These are phyloP conservation scores for Hyphopichia pseudoburtonii DNA, from an alignment of 1,139 yeast species.

Conservation along the genomic window DNA sequence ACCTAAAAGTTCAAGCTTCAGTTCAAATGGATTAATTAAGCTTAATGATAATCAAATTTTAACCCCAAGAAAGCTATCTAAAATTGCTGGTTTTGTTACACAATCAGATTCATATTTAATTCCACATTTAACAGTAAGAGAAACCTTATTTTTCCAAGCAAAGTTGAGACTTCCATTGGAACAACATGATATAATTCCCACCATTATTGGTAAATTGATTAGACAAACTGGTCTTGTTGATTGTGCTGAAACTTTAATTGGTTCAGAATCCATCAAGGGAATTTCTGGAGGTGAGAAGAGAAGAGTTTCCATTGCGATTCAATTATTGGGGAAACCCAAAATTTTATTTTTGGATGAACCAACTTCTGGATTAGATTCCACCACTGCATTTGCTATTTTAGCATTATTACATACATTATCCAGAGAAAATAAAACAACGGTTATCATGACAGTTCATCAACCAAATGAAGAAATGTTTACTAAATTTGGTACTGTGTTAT, in stretches of 20 bases:
- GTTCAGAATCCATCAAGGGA: constrained; percentile 71
- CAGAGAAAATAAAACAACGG: constrained; percentile 58
- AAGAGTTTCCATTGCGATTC: constrained; percentile 80
- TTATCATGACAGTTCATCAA: constrained; percentile 81
- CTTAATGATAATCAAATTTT: constrained; percentile 31
- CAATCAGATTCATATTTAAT: constrained; percentile 77
- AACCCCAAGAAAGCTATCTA: constrained; percentile 43
- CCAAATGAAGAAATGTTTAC: constrained; percentile 69
- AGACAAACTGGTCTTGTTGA: constrained; percentile 69
- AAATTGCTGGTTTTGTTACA: constrained; percentile 68
- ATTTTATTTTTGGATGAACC: constrained; percentile 81
- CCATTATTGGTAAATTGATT: constrained; percentile 53
- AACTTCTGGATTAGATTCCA: constrained; percentile 82
- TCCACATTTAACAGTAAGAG: constrained; percentile 71
- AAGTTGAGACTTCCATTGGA: constrained; percentile 53
- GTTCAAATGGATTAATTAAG: constrained; percentile 24
- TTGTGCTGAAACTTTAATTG: constrained; percentile 76
- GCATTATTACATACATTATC: constrained; percentile 60
- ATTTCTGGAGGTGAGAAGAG: constrained; percentile 87
- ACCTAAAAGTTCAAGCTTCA: constrained; percentile 30
- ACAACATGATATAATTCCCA: constrained; percentile 30
- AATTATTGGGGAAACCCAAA: constrained; percentile 69
- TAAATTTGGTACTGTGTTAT: constrained; percentile 63
- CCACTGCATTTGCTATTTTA: constrained; percentile 72
- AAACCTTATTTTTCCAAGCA: constrained; percentile 74